These are phyloP conservation scores for Scutellaria baicalensis DNA, from an alignment of 257 asterid genomes.

Conservation along the genomic window DNA sequence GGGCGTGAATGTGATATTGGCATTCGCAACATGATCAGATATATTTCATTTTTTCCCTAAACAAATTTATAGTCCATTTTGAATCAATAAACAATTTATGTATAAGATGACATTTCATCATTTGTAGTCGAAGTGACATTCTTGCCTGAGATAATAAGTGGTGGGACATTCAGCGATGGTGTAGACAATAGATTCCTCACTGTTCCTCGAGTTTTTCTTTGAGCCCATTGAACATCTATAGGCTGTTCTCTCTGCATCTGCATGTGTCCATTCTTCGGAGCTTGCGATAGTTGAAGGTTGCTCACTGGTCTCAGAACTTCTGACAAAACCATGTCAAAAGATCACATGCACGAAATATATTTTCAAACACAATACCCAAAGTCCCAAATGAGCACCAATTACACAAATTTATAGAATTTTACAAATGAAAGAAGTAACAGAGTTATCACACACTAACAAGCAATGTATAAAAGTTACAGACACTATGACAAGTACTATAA, in stretches of 20 bases:
- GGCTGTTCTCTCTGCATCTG: slow-evolving; percentile 19
- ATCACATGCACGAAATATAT: neutral
- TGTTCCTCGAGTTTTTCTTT: slow-evolving; percentile 5
- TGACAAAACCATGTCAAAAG: slow-evolving; percentile 14
- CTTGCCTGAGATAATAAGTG: slow-evolving; percentile 34
- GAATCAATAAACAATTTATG: no score
- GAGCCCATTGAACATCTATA: slow-evolving; percentile 12
- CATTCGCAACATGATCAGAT: no score
- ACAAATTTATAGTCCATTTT: no score
- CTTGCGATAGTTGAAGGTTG: slow-evolving; percentile 13
- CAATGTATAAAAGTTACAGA: neutral
- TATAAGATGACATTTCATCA: no score
- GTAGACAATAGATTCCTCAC: slow-evolving; percentile 8
- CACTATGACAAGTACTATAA: neutral
- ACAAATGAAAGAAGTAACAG: neutral
- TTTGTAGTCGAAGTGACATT: neutral
- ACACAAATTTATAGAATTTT: neutral
- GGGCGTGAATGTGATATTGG: no score
- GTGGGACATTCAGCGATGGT: slow-evolving; percentile 15
- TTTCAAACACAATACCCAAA: neutral
- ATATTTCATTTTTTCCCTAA: no score
- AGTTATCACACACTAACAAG: neutral
- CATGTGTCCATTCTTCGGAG: slow-evolving; percentile 4
- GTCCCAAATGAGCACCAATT: neutral
- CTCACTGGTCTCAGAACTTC: slow-evolving; percentile 8